These are phyloP conservation scores for Tuber melanosporum DNA, from an alignment of 495 filamentous ascomycete species.

Conservation along the genomic window DNA sequence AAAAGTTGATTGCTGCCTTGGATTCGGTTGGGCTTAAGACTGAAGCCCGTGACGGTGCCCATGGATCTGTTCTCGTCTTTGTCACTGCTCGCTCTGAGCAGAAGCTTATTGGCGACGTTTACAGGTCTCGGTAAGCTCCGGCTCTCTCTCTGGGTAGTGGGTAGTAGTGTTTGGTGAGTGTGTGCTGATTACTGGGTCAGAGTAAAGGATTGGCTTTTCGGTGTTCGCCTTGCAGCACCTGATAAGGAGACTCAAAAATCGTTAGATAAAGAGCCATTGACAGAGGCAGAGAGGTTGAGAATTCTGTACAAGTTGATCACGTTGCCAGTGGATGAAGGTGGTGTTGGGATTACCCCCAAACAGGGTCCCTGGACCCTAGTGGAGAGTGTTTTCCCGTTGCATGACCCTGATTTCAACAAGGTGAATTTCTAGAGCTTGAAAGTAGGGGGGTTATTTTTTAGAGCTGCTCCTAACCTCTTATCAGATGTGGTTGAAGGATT, in stretches of 20 bases:
- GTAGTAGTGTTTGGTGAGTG: not conserved
- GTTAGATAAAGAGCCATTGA: conserved; percentile 62
- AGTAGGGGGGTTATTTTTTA: not conserved
- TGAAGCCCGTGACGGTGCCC: conserved; percentile 76
- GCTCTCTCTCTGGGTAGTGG: conserved; percentile 8
- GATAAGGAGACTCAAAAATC: conserved; percentile 62
- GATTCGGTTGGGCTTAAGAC: conserved; percentile 68
- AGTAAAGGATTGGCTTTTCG: conserved; percentile 93
- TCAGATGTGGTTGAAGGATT: conserved; percentile 73
- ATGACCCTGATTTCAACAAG: conserved; percentile 81
- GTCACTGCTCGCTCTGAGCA: conserved; percentile 64
- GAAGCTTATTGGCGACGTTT: conserved; percentile 58
- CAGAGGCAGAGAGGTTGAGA: conserved; percentile 80
- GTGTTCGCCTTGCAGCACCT: conserved; percentile 72
- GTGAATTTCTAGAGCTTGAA: not conserved
- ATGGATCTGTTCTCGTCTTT: conserved; percentile 74
- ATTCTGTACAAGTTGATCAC: conserved; percentile 83
- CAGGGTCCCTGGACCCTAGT: conserved; percentile 81
- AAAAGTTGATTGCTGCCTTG: conserved; percentile 65
- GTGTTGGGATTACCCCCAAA: conserved; percentile 79
- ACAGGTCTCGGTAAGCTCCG: conserved; percentile 56
- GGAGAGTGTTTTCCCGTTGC: conserved; percentile 75
- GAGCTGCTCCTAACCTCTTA: conserved; percentile 10
- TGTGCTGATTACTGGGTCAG: conserved; percentile 46
- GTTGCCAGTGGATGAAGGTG: conserved; percentile 69